Evolutionary conservation across 1,284 basidiomycete genomes (phyloP).

Genomic region (Ceratobasidium sp.): DNA sequence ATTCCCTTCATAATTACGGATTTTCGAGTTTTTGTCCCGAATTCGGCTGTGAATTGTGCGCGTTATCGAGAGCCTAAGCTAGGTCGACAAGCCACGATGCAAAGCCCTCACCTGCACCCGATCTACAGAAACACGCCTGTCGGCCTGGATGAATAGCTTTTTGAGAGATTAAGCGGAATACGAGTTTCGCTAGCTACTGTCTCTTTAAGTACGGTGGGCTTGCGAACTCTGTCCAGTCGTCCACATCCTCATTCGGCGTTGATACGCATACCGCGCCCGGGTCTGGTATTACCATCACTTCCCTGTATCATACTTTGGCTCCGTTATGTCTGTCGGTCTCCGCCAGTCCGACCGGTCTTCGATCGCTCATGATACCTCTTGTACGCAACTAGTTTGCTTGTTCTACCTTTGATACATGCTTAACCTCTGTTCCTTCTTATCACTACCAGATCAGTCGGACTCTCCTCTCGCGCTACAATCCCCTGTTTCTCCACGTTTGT

Average conservation of each 20-base stretch:
- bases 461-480: constrained; percentile 7
- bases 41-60: background rate
- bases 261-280: background rate
- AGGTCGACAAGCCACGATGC: constrained; percentile 29
- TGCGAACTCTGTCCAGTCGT: constrained; percentile 4
- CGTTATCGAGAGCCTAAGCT: constrained; percentile 16
- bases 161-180: constrained; percentile 15
- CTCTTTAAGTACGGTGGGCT: constrained; percentile 29
- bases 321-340: background rate
- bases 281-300: background rate
- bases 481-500: constrained; percentile 10
- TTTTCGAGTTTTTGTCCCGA: constrained; percentile 10
- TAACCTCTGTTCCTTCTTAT: background rate
- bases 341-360: constrained; percentile 7
- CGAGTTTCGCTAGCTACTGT: constrained; percentile 29
- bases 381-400: background rate
- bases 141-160: constrained; percentile 13
- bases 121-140: constrained; percentile 35
- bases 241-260: constrained; percentile 26
- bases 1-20: constrained; percentile 22
- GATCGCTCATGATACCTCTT: constrained; percentile 6
- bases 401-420: background rate
- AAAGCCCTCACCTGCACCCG: constrained; percentile 23
- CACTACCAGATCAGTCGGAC: constrained; percentile 10
- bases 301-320: constrained; percentile 19